Base-by-base conservation (phyloP, 2,329 filamentous ascomycete species). In the Amauroascus niger region DNA sequence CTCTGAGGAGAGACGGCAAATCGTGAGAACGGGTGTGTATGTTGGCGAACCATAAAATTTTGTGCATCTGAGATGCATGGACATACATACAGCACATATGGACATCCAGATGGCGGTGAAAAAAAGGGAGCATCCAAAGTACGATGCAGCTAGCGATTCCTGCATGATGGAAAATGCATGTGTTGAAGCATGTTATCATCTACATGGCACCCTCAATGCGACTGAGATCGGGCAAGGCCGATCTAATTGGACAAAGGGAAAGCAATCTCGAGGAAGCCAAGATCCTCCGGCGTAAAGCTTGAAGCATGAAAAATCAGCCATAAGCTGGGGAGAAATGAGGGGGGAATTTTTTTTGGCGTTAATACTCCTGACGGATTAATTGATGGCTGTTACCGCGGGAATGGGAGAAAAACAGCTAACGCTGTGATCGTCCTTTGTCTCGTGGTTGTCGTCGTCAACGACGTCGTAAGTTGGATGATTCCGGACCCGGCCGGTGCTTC, bases 61-160 rank as follows among this genome's bases (percentile, higher is more conserved):
- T n/a, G n/a, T n/a, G n/a, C n/a, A n/a, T n/a, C n/a, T n/a, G n/a
- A n/a, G n/a, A n/a, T n/a, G n/a, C n/a, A n/a, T n/a, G n/a, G n/a
- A n/a, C n/a, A n/a, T n/a, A n/a, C n/a, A n/a, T n/a, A n/a, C n/a
- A 40, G 11, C 16, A 18, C 20, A 18, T 18, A 24, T 30, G n/a
- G n/a, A n/a, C n/a, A 30, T 26, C 22, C 41, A 46, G 26, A 46
- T 46, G 44, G 45, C 45, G 45, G 45, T 47, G 45, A 47, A 37
- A 6, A 11, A n/a, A 9, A 35, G 8, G 32, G 24, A 47, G 18
- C 6, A 18, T 24, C 5, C 20, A 8, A 8, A 13, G 13, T 28
- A 47, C 9, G 14, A 26, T 22, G n/a, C 37, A 16, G 18, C 14
- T 39, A 26, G 6, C 16, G 11, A 20, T 40, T 43, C 39, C 8